A percentile compares a stretch with the other conserved stretches of the same genome.
These are phyloP conservation scores for Torulaspora maleeae DNA, from an alignment of 805 yeast genomes.

Conservation along the genomic window DNA sequence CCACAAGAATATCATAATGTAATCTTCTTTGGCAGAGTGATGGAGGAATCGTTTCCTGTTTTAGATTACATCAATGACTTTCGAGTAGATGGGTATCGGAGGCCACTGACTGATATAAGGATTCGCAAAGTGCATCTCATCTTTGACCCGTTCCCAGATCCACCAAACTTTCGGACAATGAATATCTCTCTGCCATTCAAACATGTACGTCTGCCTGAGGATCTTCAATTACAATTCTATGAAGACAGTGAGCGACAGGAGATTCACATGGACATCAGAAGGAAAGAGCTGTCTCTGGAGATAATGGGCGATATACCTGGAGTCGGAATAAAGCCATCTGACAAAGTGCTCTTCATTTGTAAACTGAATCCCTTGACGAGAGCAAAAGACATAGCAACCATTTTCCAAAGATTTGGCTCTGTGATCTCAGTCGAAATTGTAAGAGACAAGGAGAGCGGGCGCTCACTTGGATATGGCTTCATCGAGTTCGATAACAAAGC, in stretches of 20 bases:
- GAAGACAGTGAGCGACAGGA: slow-evolving; percentile 25
- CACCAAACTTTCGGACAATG: slow-evolving; percentile 24
- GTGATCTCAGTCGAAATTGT: slow-evolving; percentile 50
- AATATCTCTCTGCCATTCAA: slow-evolving; percentile 38
- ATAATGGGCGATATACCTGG: slow-evolving; percentile 59
- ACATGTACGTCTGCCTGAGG: slow-evolving; percentile 33
- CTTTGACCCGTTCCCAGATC: slow-evolving; percentile 50
- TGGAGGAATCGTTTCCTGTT: slow-evolving; percentile 45
- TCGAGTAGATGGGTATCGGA: slow-evolving; percentile 36
- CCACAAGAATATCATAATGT: slow-evolving; percentile 10
- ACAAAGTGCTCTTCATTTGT: slow-evolving; percentile 57
- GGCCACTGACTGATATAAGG: slow-evolving; percentile 48
- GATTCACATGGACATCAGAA: slow-evolving; percentile 29
- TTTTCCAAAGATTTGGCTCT: slow-evolving; percentile 59
- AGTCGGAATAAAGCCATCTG: slow-evolving; percentile 56
- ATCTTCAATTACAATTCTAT: slow-evolving; percentile 21
- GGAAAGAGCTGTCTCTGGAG: slow-evolving; percentile 57
- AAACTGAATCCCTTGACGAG: slow-evolving; percentile 58
- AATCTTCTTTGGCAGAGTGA: slow-evolving; percentile 46
- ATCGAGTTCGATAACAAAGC: slow-evolving; percentile 48
- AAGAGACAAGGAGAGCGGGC: slow-evolving; percentile 44
- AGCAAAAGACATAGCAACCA: slow-evolving; percentile 50
- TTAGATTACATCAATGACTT: slow-evolving; percentile 43
- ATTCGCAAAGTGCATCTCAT: slow-evolving; percentile 48
- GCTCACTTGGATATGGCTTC: slow-evolving; percentile 58